These are phyloP conservation scores for Penicillium freii DNA, from an alignment of 2,329 filamentous ascomycete genomes.

Conservation along the genomic window DNA sequence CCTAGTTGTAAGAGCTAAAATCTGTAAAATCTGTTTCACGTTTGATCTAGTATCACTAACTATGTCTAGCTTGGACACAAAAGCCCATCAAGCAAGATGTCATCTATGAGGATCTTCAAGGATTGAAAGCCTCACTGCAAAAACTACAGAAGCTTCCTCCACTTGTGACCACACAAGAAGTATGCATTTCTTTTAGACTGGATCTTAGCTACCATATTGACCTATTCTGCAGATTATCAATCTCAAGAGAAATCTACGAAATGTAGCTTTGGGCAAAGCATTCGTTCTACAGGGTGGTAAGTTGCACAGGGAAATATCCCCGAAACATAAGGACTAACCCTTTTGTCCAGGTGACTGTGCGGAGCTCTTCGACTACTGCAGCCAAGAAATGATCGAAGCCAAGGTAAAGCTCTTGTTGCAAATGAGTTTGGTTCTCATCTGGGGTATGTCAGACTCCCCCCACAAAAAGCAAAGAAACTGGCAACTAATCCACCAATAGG, in stretches of 20 bases:
- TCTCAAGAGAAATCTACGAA: conserved; percentile 73
- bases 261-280: conserved; percentile 85
- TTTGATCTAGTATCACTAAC: neutral
- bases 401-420: conserved; percentile 96
- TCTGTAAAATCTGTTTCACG: neutral
- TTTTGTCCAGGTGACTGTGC: conserved; percentile 68
- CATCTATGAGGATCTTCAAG: conserved; percentile 44
- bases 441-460: conserved; percentile 57
- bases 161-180: conserved; percentile 48
- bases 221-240: conserved; percentile 59
- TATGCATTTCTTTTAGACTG: conserved; percentile 16
- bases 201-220: conserved; percentile 1
- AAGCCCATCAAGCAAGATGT: conserved; percentile 50
- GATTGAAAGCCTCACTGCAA: conserved; percentile 39
- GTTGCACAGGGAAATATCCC: conserved; percentile 8
- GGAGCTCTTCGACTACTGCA: conserved; percentile 96
- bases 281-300: conserved; percentile 88
- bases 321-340: neutral
- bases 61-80: conserved; percentile 39
- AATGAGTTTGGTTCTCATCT: conserved; percentile 95
- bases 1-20: conserved; percentile 26
- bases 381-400: conserved; percentile 81
- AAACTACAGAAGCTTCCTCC: conserved; percentile 48
- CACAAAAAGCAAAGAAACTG: neutral
- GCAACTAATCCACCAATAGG: conserved; percentile 28